phyloP scores from a whole-genome alignment of 1,284 basidiomycete genomes.

The Naganishia liquefaciens region DNA sequence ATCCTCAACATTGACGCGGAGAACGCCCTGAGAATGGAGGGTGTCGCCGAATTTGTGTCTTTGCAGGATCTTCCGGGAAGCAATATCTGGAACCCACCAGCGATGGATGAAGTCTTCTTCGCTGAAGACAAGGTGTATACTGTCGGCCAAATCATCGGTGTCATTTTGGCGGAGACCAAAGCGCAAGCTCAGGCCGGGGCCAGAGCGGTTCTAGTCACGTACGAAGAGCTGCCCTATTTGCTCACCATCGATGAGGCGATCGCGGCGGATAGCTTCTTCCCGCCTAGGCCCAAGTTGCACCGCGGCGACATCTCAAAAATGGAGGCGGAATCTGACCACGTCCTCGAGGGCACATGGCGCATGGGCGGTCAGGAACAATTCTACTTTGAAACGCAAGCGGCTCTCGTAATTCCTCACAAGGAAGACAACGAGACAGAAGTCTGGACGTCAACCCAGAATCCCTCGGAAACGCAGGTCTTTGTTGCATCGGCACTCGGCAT shows the following conservation, averaged over 20 bases:
- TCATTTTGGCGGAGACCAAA: constrained; percentile 48
- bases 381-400: constrained; percentile 48
- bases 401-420: constrained; percentile 46
- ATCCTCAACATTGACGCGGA: constrained; percentile 44
- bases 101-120: constrained; percentile 51
- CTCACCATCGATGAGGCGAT: constrained; percentile 50
- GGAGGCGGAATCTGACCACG: constrained; percentile 37
- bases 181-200: constrained; percentile 49
- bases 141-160: constrained; percentile 48
- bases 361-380: constrained; percentile 47
- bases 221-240: constrained; percentile 48
- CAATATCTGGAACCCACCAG: constrained; percentile 48
- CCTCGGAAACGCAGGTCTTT: constrained; percentile 49
- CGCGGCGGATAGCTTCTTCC: constrained; percentile 40
- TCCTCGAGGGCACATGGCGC: constrained; percentile 44
- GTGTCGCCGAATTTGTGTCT: constrained; percentile 46
- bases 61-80: constrained; percentile 46
- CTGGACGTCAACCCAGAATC: constrained; percentile 49
- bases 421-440: constrained; percentile 52
- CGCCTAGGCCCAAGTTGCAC: constrained; percentile 30
- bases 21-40: constrained; percentile 44
- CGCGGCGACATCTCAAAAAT: constrained; percentile 38
- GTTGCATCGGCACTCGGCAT: constrained; percentile 48
- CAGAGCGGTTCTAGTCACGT: constrained; percentile 46
- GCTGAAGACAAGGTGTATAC: constrained; percentile 47